phyloP scores from a whole-genome alignment of 352 stramenopile species.

The Phytophthora pinifolia region DNA sequence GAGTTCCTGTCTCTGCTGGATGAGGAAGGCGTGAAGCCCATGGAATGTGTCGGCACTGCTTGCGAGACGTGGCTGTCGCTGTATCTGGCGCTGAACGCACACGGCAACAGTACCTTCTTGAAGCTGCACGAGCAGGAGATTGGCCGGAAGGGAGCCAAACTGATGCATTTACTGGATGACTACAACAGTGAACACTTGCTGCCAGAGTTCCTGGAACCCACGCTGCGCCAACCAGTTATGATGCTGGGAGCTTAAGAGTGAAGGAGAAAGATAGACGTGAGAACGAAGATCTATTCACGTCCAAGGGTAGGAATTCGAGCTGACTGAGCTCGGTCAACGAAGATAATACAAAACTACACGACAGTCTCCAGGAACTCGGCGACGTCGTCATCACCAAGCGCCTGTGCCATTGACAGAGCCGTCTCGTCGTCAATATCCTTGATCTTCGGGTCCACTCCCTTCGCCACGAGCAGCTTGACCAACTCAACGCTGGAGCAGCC shows the following conservation, averaged over 20 bases:
- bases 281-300: constrained; percentile 13
- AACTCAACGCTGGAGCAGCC: constrained; percentile 77
- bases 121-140: constrained; percentile 19
- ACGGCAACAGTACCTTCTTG: constrained; percentile 27
- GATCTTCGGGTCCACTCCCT: constrained; percentile 65
- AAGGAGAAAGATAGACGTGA: not conserved
- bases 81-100: constrained; percentile 25
- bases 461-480: constrained; percentile 55
- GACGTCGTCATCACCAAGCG: constrained; percentile 78
- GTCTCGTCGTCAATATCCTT: constrained; percentile 73
- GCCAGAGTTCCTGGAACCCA: constrained; percentile 28
- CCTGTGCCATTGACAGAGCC: constrained; percentile 63
- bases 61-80: constrained; percentile 40
- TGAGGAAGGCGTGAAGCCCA: constrained; percentile 40
- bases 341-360: constrained; percentile 27
- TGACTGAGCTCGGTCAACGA: constrained; percentile 1
- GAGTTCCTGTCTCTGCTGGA: constrained; percentile 31
- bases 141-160: constrained; percentile 20
- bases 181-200: constrained; percentile 39
- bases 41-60: constrained; percentile 45
- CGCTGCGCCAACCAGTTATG: constrained; percentile 24
- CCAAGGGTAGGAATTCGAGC: constrained; percentile 12
- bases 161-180: constrained; percentile 30
- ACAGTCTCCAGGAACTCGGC: constrained; percentile 59
- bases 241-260: constrained; percentile 6